A percentile compares a stretch with the other conserved stretches of the same genome.
Conservation (phyloP, 2,329 filamentous ascomycete genomes). For the Westerdykella aurantiaca region DNA sequence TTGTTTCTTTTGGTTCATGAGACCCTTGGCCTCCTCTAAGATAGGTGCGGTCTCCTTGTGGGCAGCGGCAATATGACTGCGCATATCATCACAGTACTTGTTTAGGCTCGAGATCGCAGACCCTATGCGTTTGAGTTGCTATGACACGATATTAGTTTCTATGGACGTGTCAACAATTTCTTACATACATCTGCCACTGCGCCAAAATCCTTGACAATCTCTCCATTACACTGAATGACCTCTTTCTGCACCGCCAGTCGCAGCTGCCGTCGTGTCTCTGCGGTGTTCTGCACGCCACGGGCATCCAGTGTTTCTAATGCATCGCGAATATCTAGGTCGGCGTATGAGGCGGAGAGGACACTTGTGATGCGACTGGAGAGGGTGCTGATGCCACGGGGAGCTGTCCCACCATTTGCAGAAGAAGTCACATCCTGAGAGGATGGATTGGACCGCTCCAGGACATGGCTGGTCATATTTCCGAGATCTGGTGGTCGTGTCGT, state of each 20-base stretch:
- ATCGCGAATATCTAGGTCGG: constrained; percentile 85
- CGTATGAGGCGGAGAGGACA: constrained; percentile 86
- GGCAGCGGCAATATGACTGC: constrained; percentile 67
- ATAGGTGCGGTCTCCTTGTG: constrained; percentile 68
- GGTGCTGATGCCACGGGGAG: constrained; percentile 52
- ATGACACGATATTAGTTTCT: constrained; percentile 21
- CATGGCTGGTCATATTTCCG: constrained; percentile 26
- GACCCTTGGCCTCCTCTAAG: constrained; percentile 66
- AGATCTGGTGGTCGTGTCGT: not conserved
- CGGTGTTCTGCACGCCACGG: constrained; percentile 64
- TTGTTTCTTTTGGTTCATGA: constrained; percentile 67
- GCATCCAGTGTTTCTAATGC: constrained; percentile 72
- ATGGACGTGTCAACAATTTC: not conserved
- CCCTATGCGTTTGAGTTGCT: constrained; percentile 86
- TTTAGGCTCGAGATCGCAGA: constrained; percentile 73
- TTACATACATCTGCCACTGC: constrained; percentile 70
- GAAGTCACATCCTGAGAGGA: constrained; percentile 25
- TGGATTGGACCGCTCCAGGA: constrained; percentile 26
- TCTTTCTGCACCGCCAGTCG: constrained; percentile 83
- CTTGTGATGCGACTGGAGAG: constrained; percentile 76
- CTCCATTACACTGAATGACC: constrained; percentile 85
- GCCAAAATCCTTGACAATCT: constrained; percentile 82
- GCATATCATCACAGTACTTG: constrained; percentile 73
- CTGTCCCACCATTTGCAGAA: constrained; percentile 10
- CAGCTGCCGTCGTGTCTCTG: constrained; percentile 71